Evolutionary conservation across 1,139 yeast species (phyloP).

Genomic region (Geotrichum phurueaensis): DNA sequence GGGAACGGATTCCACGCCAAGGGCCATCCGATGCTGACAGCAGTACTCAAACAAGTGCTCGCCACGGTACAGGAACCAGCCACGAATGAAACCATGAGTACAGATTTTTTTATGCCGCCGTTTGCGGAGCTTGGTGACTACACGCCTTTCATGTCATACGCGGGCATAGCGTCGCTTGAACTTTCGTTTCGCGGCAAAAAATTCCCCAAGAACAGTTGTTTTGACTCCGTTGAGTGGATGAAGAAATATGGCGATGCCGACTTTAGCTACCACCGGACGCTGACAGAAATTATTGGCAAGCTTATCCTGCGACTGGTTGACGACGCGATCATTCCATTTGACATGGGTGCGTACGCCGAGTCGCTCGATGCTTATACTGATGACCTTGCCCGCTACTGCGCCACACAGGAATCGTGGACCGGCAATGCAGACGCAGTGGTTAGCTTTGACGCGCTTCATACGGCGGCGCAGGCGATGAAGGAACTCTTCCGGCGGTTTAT

Average conservation of each 20-base stretch:
- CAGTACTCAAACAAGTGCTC: slow-evolving; percentile 36
- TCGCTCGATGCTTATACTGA: slow-evolving; percentile 42
- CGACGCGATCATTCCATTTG: slow-evolving; percentile 71
- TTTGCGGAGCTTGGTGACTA: slow-evolving; percentile 45
- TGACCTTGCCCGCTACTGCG: slow-evolving; percentile 46
- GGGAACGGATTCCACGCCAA: slow-evolving; percentile 55
- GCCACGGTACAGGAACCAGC: slow-evolving; percentile 38
- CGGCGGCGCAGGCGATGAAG: slow-evolving; percentile 26
- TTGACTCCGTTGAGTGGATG: slow-evolving; percentile 52
- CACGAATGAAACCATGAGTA: slow-evolving; percentile 21
- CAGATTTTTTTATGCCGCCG: slow-evolving; percentile 20
- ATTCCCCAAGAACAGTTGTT: slow-evolving; percentile 59
- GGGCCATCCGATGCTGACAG: slow-evolving; percentile 61
- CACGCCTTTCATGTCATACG: slow-evolving; percentile 56
- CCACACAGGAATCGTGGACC: slow-evolving; percentile 20
- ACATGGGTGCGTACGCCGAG: slow-evolving; percentile 46
- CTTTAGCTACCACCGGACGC: slow-evolving; percentile 51
- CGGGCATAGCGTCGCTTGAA: slow-evolving; percentile 66
- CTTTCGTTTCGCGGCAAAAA: slow-evolving; percentile 42
- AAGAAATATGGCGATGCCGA: slow-evolving; percentile 10
- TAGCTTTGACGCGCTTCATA: slow-evolving; percentile 23
- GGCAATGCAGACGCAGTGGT: slow-evolving; percentile 17
- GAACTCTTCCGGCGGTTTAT: slow-evolving; percentile 31
- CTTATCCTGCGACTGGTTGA: slow-evolving; percentile 57
- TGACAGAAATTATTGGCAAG: slow-evolving; percentile 54